Conservation (phyloP, 306 rosid genomes). For the Medicago ruthenica region DNA sequence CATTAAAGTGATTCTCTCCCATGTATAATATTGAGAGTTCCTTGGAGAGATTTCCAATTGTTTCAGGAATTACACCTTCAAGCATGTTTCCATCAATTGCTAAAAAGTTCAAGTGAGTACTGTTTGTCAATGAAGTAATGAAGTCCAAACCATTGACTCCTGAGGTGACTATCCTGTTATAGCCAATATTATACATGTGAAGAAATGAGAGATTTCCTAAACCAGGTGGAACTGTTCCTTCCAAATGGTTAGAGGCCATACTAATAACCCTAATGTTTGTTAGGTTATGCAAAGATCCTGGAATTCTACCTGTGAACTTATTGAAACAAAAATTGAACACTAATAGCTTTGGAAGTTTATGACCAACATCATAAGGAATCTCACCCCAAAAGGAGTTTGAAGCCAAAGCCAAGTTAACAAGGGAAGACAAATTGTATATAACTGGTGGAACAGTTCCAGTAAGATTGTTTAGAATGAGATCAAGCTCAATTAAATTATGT, state of each 20-base stretch:
- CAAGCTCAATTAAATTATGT: constrained; percentile 56
- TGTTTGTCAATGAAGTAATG: constrained; percentile 62
- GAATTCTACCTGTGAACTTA: constrained; percentile 68
- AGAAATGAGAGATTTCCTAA: constrained; percentile 71
- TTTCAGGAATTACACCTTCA: constrained; percentile 70
- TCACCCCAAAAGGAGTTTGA: constrained; percentile 75
- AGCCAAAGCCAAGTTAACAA: constrained; percentile 58
- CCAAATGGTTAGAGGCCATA: constrained; percentile 55
- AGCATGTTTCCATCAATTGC: constrained; percentile 62
- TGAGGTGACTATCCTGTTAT: constrained; percentile 57
- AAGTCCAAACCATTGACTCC: constrained; percentile 58
- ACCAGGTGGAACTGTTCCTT: constrained; percentile 78
- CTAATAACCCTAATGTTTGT: constrained; percentile 60
- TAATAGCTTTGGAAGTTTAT: constrained; percentile 63
- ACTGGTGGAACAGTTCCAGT: constrained; percentile 59
- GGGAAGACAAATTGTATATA: constrained; percentile 67
- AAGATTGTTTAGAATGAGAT: constrained; percentile 61
- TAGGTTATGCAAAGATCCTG: constrained; percentile 74
- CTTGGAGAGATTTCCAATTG: constrained; percentile 74
- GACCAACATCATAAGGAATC: constrained; percentile 62
- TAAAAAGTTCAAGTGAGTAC: constrained; percentile 60
- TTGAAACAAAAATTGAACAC: constrained; percentile 64
- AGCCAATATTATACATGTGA: constrained; percentile 67
- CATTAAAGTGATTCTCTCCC: constrained; percentile 70
- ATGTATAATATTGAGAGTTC: constrained; percentile 56